phyloP scores from a whole-genome alignment of 495 filamentous ascomycete species.

The Lasiosphaeris hirsuta region DNA sequence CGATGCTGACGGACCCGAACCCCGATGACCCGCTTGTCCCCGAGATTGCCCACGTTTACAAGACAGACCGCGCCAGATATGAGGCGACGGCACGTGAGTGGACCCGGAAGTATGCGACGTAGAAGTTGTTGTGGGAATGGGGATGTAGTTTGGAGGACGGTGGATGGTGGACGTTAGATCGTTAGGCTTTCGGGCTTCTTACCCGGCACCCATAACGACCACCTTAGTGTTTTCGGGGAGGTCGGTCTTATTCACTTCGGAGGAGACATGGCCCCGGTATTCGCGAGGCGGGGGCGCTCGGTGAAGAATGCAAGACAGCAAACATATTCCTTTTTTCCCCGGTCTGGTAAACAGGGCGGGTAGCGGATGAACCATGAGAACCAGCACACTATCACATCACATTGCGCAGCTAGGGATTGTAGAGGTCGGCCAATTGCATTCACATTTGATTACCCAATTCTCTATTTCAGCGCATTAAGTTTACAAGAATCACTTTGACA shows the following conservation, averaged over 20 bases:
- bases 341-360: constrained; percentile 2
- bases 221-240: background rate
- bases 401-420: constrained; percentile 18
- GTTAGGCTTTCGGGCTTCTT: constrained; percentile 5
- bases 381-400: constrained; percentile 20
- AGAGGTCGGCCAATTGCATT: constrained; percentile 21
- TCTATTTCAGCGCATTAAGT: background rate
- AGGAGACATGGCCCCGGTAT: too few relatives aligned
- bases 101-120: constrained; percentile 98
- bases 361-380: constrained; percentile 17
- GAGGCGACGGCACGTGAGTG: constrained; percentile 96
- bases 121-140: constrained; percentile 12
- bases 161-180: constrained; percentile 7
- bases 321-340: background rate
- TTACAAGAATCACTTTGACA: background rate
- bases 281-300: background rate
- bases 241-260: background rate
- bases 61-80: constrained; percentile 93
- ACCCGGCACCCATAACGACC: background rate
- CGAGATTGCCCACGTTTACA: constrained; percentile 99
- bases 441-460: constrained; percentile 10
- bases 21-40: constrained; percentile 97
- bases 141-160: constrained; percentile 9
- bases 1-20: constrained; percentile 99
- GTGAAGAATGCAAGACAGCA: background rate